Evolutionary conservation across 192 early-diverging fungal genomes (phyloP), one percentile per base, ranked within the genome.

Genomic region (Kickxella alabastrina): DNA sequence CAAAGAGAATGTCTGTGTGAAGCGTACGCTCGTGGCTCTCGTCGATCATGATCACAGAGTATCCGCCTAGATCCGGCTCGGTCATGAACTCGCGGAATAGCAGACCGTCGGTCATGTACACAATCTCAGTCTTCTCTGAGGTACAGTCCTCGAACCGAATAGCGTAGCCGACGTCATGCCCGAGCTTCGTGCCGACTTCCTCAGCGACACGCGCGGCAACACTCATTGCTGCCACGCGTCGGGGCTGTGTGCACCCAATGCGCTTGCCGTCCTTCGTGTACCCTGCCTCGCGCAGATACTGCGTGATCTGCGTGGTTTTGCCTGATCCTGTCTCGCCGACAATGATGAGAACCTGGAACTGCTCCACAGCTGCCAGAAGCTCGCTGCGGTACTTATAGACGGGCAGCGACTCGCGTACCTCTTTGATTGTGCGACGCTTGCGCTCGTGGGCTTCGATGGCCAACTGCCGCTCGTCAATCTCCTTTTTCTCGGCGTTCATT

Each of bases 91-190:
- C 97, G 40, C 97, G 82, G 17, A 99, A 82, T 18, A 99, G 76
- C 89, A 96, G 91, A 44, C 97, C 97, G 66, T 97, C 97, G 0
- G 97, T 99, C 97, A 99, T 97, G 54, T 97, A 97, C 62, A 97
- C 97, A 43, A 99, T 78, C 15, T 87, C 68, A 0, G 97, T 99
- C 68, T 92, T 92, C 22, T 97, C 94, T 2, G 84, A 83, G 5
- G 97, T 97, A 61, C 91, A 93, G 71, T 99, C 97, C 65, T 99
- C 97, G 59, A 99, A 99, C 15, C 97, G 85, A 53, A 99, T 97
- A 6, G 92, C 87, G 54, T 99, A 99, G 6, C 97, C 97, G 41
- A 99, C 94, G 63, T 94, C 85, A 48, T 83, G 74, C 7, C 97
- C 93, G 13, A 99, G 68, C 65, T 90, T 92, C 13, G 91, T 90